A percentile compares a stretch with the other conserved stretches of the same genome.
These are phyloP conservation scores for Fallopia convolvulus DNA, from an alignment of 148 eudicot species.

Conservation along the genomic window DNA sequence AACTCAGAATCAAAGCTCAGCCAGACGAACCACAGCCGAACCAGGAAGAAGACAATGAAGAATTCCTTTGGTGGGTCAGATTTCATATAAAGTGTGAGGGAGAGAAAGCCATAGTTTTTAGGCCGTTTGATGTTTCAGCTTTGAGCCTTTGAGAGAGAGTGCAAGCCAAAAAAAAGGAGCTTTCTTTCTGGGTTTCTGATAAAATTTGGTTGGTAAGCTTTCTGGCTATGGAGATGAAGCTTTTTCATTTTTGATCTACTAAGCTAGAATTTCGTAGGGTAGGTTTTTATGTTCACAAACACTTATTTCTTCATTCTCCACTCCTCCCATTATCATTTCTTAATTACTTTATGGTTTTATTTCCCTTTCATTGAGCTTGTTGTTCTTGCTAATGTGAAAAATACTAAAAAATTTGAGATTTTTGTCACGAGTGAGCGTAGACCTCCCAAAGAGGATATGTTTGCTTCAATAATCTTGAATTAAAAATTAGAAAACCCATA, in stretches of 20 bases:
- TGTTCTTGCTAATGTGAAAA: not conserved
- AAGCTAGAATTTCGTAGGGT: not conserved
- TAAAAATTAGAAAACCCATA: not conserved
- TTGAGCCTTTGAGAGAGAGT: not conserved
- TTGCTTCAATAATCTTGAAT: not conserved
- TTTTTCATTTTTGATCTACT: not conserved
- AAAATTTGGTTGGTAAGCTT: not conserved
- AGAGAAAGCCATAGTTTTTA: not conserved
- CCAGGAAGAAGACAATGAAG: constrained; percentile 3
- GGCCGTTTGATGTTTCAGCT: not conserved
- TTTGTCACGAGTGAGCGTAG: not conserved
- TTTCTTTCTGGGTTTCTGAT: not conserved
- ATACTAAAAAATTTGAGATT: not conserved
- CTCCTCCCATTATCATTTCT: not conserved
- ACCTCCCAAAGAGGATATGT: not conserved
- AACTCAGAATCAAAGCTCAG: constrained; percentile 1
- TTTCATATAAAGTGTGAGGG: not conserved
- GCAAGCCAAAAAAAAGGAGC: not conserved
- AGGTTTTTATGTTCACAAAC: not conserved
- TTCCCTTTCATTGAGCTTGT: not conserved
- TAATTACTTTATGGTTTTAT: not conserved
- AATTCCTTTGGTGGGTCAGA: not conserved
- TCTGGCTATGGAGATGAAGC: not conserved
- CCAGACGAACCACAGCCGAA: not conserved
- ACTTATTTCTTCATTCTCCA: not conserved